Conservation (phyloP, 352 stramenopile species). For the Phytophthora cactorum region DNA sequence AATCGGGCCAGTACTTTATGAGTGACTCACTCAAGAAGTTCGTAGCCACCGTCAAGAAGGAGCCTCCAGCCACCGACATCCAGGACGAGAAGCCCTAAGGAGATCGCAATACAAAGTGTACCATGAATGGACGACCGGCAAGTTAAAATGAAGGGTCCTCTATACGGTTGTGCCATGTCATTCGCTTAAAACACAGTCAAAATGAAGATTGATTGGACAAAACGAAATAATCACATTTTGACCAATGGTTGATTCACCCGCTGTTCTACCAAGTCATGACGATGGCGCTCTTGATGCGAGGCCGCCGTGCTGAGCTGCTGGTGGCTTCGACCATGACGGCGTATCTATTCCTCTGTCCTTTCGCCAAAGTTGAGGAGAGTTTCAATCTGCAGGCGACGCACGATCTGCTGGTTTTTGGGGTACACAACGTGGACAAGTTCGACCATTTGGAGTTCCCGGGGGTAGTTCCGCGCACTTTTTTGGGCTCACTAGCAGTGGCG, state of each 20-base stretch:
- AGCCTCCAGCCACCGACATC: slow-evolving; percentile 1
- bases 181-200: too few species aligned
- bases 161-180: too few species aligned
- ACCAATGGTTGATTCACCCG: too few species aligned
- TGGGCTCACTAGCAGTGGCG: slow-evolving; percentile 83
- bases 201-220: too few species aligned
- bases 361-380: slow-evolving; percentile 96
- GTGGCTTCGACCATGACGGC: slow-evolving; percentile 43
- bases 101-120: neutral
- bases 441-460: slow-evolving; percentile 98
- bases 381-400: slow-evolving; percentile 99
- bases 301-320: slow-evolving; percentile 42
- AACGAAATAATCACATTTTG: too few species aligned
- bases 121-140: too few species aligned
- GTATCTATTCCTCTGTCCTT: slow-evolving; percentile 70
- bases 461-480: slow-evolving; percentile 98
- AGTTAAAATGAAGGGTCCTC: too few species aligned
- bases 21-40: slow-evolving; percentile 76
- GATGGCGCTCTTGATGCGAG: slow-evolving; percentile 36
- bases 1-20: slow-evolving; percentile 78
- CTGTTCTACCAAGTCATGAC: too few species aligned
- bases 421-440: slow-evolving; percentile 66
- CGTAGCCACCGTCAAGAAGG: slow-evolving; percentile 55
- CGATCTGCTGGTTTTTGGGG: slow-evolving; percentile 92
- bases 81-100: neutral